Conservation (phyloP, 805 yeast species). For the Suhomyces sp. region DNA sequence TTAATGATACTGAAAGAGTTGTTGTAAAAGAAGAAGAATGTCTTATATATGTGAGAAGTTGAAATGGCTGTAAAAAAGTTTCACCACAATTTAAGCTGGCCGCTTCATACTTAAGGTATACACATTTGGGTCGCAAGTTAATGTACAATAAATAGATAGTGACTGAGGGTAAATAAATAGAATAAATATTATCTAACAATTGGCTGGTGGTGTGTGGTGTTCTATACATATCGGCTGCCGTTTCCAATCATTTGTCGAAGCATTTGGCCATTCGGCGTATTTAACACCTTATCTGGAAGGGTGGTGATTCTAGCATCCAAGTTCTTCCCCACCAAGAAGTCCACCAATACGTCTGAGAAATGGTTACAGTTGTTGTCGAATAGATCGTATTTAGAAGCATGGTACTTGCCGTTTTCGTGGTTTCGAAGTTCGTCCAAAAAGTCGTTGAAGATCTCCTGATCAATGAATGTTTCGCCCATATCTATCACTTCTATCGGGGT, state of each 20-base stretch:
- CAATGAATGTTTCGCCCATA: constrained; percentile 53
- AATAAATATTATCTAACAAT: too few species aligned
- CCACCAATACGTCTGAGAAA: constrained; percentile 56
- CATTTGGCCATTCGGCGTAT: constrained; percentile 35
- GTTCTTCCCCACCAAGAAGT: constrained; percentile 55
- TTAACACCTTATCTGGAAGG: constrained; percentile 52
- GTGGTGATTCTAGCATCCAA: constrained; percentile 53
- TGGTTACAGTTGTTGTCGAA: constrained; percentile 69
- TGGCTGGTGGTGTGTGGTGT: too few species aligned
- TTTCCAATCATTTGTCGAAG: constrained; percentile 34
- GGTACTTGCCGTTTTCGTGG: constrained; percentile 40
- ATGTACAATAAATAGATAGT: too few species aligned
- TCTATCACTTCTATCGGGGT: constrained; percentile 51
- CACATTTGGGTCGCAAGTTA: too few species aligned
- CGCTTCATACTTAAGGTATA: too few species aligned
- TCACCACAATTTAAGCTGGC: too few species aligned
- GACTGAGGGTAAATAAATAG: too few species aligned
- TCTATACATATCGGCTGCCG: constrained; percentile 12
- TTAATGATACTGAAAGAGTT: too few species aligned
- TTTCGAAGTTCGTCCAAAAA: constrained; percentile 48
- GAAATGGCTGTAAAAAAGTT: too few species aligned
- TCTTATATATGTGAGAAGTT: too few species aligned
- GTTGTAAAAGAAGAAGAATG: too few species aligned
- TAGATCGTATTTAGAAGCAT: constrained; percentile 51
- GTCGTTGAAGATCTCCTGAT: constrained; percentile 52